A percentile compares a stretch with the other conserved stretches of the same genome.
These are phyloP conservation scores for Talaromyces albobiverticillius DNA, from an alignment of 2,329 filamentous ascomycete species.

Conservation along the genomic window DNA sequence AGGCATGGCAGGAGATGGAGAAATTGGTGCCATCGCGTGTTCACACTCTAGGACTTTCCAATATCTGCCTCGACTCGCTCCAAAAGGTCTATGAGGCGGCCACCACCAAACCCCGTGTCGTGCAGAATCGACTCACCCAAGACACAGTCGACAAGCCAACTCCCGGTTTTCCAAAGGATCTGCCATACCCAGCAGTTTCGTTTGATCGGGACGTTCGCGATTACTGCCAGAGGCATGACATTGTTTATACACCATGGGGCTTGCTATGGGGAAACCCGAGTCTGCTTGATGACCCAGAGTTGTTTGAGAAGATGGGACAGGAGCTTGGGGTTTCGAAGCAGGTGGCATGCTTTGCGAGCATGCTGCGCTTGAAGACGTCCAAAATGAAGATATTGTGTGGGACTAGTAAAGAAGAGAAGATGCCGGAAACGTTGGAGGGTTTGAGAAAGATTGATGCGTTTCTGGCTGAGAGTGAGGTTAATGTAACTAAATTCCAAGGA, in stretches of 20 bases:
- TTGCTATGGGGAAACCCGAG: conserved; percentile 11
- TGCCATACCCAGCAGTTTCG: conserved; percentile 1
- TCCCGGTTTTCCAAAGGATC: neutral
- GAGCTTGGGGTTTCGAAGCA: conserved; percentile 8
- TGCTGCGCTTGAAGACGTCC: neutral
- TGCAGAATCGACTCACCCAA: conserved; percentile 4
- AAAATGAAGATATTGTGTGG: conserved; percentile 4
- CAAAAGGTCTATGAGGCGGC: neutral
- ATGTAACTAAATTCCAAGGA: neutral
- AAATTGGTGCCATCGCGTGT: conserved; percentile 1
- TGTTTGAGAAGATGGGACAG: neutral
- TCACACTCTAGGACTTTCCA: conserved; percentile 2
- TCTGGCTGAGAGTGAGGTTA: neutral
- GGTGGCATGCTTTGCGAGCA: neutral
- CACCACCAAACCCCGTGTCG: conserved; percentile 1
- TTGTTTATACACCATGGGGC: conserved; percentile 9
- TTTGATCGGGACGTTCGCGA: conserved; percentile 12
- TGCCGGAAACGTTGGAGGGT: conserved; percentile 7
- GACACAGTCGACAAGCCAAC: neutral
- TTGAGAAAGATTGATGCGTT: neutral
- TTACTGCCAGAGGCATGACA: neutral
- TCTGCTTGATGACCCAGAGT: conserved; percentile 1
- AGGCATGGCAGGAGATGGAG: conserved; percentile 7
- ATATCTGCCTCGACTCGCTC: neutral
- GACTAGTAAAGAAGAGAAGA: conserved; percentile 2